Evolutionary conservation across 345 rosid genomes (phyloP).

Genomic region (Heritiera littoralis): DNA sequence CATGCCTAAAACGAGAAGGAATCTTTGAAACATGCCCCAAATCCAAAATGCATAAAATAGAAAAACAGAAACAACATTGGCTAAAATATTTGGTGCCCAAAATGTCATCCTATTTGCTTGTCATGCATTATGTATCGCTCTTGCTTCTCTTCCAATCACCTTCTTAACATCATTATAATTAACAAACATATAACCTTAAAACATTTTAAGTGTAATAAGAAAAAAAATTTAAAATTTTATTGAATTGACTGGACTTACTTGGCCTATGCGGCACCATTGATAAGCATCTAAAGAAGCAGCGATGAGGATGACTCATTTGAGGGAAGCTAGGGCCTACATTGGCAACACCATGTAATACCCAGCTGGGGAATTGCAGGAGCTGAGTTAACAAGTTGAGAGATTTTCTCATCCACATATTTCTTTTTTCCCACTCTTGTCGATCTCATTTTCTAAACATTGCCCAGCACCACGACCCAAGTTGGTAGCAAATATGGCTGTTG

Average conservation of each 20-base stretch:
- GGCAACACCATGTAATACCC: constrained; percentile 75
- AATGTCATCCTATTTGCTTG: constrained; percentile 70
- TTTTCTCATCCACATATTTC: constrained; percentile 58
- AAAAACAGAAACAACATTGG: background rate
- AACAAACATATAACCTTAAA: background rate
- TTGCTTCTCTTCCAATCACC: constrained; percentile 68
- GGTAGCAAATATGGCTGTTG: too few species aligned
- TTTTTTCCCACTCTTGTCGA: too few species aligned
- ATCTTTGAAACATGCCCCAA: constrained; percentile 9
- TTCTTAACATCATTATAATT: constrained; percentile 14
- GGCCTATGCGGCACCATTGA: constrained; percentile 86
- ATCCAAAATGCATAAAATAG: background rate
- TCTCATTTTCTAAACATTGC: too few species aligned
- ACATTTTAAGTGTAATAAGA: too few species aligned
- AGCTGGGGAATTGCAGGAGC: constrained; percentile 71
- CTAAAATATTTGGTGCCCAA: constrained; percentile 67
- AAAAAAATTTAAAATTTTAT: background rate
- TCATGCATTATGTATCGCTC: constrained; percentile 65
- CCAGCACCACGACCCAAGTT: too few species aligned
- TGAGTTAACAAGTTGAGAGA: constrained; percentile 70
- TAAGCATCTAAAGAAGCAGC: constrained; percentile 75
- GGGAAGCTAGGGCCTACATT: constrained; percentile 72
- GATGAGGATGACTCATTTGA: constrained; percentile 72
- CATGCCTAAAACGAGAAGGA: background rate
- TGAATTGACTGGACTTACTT: constrained; percentile 35